Percentiles rank a stretch among this genome's conserved stretches.
Conservation (phyloP, 768 basidiomycete genomes). For the Cystobasidium ongulense region DNA sequence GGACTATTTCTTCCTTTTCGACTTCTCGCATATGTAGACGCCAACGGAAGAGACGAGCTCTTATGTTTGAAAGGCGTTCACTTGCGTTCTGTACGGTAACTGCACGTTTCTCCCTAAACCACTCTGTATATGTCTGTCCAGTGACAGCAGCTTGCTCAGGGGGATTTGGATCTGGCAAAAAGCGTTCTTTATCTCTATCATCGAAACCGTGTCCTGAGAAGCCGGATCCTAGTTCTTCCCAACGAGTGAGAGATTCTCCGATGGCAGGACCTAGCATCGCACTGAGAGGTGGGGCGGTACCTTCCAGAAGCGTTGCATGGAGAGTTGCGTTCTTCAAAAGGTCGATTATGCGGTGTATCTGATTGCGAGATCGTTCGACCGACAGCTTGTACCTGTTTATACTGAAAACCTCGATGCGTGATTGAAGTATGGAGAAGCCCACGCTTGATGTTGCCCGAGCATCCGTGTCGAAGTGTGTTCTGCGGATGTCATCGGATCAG, state of each 20-base stretch:
- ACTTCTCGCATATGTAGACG: conserved; percentile 24
- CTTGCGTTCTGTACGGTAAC: neutral
- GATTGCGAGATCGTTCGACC: conserved; percentile 4
- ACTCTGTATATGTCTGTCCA: neutral
- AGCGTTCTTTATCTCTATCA: conserved; percentile 26
- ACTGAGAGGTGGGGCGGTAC: neutral
- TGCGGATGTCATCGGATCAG: neutral
- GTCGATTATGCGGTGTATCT: conserved; percentile 7
- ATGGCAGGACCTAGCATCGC: conserved; percentile 19
- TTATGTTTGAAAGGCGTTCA: neutral
- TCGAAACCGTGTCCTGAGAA: conserved; percentile 28
- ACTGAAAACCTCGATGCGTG: conserved; percentile 19
- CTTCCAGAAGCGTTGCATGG: neutral
- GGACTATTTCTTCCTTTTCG: conserved; percentile 8
- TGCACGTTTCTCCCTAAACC: conserved; percentile 6
- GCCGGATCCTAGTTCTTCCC: conserved; percentile 24
- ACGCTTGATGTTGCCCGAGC: neutral
- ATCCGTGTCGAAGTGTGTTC: conserved; percentile 8
- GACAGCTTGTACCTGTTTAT: conserved; percentile 25
- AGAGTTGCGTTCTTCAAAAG: neutral
- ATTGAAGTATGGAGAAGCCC: conserved; percentile 6
- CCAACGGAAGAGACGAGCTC: conserved; percentile 20
- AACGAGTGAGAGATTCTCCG: conserved; percentile 21
- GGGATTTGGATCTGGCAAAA: conserved; percentile 7
- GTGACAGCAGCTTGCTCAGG: neutral